Base-by-base conservation (phyloP, 768 basidiomycete species). In the Vararia minispora region DNA sequence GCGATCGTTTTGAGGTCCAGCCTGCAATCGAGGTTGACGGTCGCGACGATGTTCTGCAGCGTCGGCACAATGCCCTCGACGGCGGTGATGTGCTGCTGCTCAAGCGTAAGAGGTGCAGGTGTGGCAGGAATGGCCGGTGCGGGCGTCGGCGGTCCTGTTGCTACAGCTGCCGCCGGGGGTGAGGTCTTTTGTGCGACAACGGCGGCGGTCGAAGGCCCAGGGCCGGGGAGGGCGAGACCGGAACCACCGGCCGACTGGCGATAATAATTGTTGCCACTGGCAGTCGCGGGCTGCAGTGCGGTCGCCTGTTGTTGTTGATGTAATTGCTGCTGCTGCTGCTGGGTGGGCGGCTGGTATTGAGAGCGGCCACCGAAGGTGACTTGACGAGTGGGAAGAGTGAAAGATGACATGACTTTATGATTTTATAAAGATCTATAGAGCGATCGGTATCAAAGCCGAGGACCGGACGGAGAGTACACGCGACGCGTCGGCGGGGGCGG, bases 61-160 rank as follows among this genome's bases (percentile, higher is more conserved):
- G 91, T 97, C n/a, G 94, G 95, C 6, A 98, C 94, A 51, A 98
- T 92, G 42, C 94, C 95, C 59, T 95, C 88, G 13, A 94, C 91
- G 29, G 90, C 89, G 12, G 91, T 95, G 50, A 97, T 94, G 57
- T 94, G 86, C 52, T 90, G 87, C 45, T 90, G 87, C 59, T 90
- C 87, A 43, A 87, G 79, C 2, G 85, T 86, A 47, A 88, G 68
- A 3, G 85, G 77, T 1, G 46, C 74, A 2, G 84, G 79, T 0
- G 85, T 81, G 1, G 82, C 66, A 2, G 81, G 76, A 3, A 74
- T 63, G 14, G 63, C 36, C 50, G 63, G 52, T 0, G 54, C 53
- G 1, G 77, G 66, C 0, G 74, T 68, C 3, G 80, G 76, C 0
- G 79, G 72, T 1, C 74, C 79, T 2, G 48, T 51, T 51, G 61